These are phyloP conservation scores for Mycena alexandri DNA, from an alignment of 768 basidiomycete species.

Conservation along the genomic window DNA sequence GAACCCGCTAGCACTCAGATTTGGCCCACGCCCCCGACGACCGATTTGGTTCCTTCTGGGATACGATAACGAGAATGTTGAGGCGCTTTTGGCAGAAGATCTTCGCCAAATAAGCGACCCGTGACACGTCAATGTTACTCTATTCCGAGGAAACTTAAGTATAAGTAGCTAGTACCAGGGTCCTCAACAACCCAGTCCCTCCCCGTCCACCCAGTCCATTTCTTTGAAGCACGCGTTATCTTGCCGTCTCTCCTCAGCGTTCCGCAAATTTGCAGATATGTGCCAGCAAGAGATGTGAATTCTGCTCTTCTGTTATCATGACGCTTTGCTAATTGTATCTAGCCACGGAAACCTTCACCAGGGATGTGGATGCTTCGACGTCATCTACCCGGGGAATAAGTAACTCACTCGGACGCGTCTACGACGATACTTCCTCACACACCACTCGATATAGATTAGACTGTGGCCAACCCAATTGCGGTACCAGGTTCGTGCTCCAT, in stretches of 20 bases:
- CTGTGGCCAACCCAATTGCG: slow-evolving; percentile 33
- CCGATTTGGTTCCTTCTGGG: slow-evolving; percentile 31
- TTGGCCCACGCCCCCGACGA: slow-evolving; percentile 21
- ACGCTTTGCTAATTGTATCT: slow-evolving; percentile 27
- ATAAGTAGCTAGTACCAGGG: slow-evolving; percentile 33
- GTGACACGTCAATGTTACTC: slow-evolving; percentile 39
- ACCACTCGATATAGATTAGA: slow-evolving; percentile 23
- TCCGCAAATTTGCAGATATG: slow-evolving; percentile 50
- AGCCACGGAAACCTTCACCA: slow-evolving; percentile 59
- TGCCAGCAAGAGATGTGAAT: slow-evolving; percentile 71
- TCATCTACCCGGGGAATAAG: slow-evolving; percentile 31
- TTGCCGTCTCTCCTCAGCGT: neutral
- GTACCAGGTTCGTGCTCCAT: slow-evolving; percentile 20
- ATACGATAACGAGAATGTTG: slow-evolving; percentile 34
- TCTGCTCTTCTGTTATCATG: slow-evolving; percentile 32
- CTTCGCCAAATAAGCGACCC: slow-evolving; percentile 29
- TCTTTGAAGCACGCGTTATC: neutral
- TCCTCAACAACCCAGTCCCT: slow-evolving; percentile 13
- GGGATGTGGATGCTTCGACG: slow-evolving; percentile 50
- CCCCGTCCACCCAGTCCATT: slow-evolving; percentile 3
- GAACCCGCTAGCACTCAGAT: slow-evolving; percentile 29
- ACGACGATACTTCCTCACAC: neutral
- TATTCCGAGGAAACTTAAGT: slow-evolving; percentile 27
- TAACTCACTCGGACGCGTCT: neutral
- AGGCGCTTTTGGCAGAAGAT: slow-evolving; percentile 27